These are phyloP conservation scores for Chrysoporthe cubensis DNA, from an alignment of 2,329 filamentous ascomycete species.

Conservation along the genomic window DNA sequence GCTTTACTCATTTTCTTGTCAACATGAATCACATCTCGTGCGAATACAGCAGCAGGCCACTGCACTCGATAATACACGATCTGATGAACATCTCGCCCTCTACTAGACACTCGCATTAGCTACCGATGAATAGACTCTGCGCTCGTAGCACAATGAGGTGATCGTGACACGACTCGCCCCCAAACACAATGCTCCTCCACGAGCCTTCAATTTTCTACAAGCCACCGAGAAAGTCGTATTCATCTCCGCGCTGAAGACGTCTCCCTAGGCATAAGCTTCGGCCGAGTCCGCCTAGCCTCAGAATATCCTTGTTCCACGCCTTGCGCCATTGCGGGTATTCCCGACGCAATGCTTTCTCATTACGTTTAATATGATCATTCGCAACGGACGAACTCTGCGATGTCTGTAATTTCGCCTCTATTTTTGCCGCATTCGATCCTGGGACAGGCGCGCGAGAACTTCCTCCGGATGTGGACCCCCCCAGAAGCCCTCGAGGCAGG, in stretches of 20 bases:
- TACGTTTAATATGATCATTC: slow-evolving; percentile 23
- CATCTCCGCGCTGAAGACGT: background rate
- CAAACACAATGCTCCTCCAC: background rate
- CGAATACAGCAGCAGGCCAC: slow-evolving; percentile 1
- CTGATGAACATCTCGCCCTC: no score
- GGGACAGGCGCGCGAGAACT: background rate
- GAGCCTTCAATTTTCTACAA: background rate
- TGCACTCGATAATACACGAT: background rate
- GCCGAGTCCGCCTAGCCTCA: background rate
- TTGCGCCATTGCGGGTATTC: slow-evolving; percentile 29
- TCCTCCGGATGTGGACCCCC: background rate
- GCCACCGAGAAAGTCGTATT: background rate
- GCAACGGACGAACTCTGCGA: background rate
- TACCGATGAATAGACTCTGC: no score
- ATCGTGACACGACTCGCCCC: background rate
- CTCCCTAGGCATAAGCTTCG: background rate
- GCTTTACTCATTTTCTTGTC: background rate
- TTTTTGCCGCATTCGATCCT: background rate
- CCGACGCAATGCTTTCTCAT: slow-evolving; percentile 5
- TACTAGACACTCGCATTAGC: no score
- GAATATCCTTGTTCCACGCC: background rate
- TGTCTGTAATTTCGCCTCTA: background rate
- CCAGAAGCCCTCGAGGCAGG: background rate
- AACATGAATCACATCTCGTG: background rate
- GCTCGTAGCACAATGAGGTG: background rate